Percentiles rank a stretch among this genome's conserved stretches.
These are phyloP conservation scores for Sarocladium brachiariae DNA, from an alignment of 2,329 filamentous ascomycete species.

Conservation along the genomic window DNA sequence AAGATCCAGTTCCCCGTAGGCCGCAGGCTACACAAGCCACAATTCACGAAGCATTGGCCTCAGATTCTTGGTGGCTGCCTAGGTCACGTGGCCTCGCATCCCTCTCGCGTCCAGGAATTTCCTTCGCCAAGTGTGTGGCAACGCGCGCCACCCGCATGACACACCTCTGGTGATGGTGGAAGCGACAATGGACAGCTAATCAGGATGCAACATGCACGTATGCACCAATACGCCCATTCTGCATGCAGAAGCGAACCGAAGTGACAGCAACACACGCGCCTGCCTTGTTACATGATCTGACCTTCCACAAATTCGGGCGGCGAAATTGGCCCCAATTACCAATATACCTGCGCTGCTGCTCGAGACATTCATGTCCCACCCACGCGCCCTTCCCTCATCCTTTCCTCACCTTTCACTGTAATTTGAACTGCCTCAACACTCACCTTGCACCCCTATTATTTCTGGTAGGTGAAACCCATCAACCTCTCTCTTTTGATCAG, in stretches of 20 bases:
- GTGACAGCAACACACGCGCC: conserved; percentile 1
- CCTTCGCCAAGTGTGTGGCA: conserved; percentile 10
- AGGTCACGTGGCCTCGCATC: conserved; percentile 30
- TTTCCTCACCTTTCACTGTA: neutral
- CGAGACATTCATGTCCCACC: neutral
- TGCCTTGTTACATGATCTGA: neutral
- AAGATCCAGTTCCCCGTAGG: neutral
- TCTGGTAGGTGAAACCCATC: neutral
- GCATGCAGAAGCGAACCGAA: neutral
- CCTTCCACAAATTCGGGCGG: conserved; percentile 5
- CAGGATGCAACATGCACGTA: neutral
- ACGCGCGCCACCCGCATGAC: conserved; percentile 16
- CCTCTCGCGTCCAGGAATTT: conserved; percentile 22
- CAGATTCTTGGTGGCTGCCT: conserved; percentile 24
- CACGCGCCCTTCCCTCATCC: neutral
- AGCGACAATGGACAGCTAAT: neutral
- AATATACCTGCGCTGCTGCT: neutral
- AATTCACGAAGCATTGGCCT: neutral
- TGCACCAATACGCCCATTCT: neutral
- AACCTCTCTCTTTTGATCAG: neutral
- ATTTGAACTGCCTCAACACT: neutral
- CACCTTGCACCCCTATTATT: neutral
- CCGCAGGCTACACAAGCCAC: neutral
- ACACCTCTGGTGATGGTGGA: neutral
- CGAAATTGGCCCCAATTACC: conserved; percentile 1